Base-by-base conservation (phyloP, 1,284 basidiomycete genomes). In the Moesziomyces antarcticus region DNA sequence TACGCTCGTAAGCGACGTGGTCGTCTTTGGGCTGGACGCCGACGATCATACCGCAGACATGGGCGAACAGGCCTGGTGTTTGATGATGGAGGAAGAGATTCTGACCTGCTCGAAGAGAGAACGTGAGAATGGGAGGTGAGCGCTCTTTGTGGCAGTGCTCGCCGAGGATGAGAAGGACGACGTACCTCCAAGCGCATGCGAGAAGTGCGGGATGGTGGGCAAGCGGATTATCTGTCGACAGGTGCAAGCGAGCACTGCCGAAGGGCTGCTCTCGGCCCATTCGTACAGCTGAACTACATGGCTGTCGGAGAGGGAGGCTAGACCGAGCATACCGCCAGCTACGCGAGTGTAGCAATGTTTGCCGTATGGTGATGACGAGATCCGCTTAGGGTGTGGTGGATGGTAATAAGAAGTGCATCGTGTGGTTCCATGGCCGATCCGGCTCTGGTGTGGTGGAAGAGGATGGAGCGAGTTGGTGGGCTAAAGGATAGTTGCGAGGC, bases 21-120 rank as follows among this genome's bases (percentile, higher is more conserved):
- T 62, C 50, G 10, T 77, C 70, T 27, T 73, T 77, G 3, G 48
- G 47, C 6, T 52, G 65, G n/a, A 65, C 41, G 18, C 67, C 74
- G 6, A 77, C 64, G 44, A 77, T 41, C 46, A 77, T 67, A 13
- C 74, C 74, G 45, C 61, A 70, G 14, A 77, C 54, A 8, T 65
- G 25, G 5, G 67, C 74, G 9, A 53, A 16, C 18, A 73, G 35
- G 14, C 48, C 61, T 9, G 74, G 74, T 22, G 50, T 54, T 30
- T 67, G 49, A 24, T 60, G n/a, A 30, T 67, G 70, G 5, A 66
- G 41, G 22, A 61, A 73, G 3, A 77, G 33, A 3, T 48, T 44
- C 24, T 64, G 51, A 3, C 60, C 65, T 56, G 56, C 6, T 24
- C 11, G 14, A 14, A 18, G 35, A 50, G 21, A 11, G 33, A n/a